Evolutionary conservation across 805 yeast species (phyloP).

Genomic region (Priceomyces fermenticarens): DNA sequence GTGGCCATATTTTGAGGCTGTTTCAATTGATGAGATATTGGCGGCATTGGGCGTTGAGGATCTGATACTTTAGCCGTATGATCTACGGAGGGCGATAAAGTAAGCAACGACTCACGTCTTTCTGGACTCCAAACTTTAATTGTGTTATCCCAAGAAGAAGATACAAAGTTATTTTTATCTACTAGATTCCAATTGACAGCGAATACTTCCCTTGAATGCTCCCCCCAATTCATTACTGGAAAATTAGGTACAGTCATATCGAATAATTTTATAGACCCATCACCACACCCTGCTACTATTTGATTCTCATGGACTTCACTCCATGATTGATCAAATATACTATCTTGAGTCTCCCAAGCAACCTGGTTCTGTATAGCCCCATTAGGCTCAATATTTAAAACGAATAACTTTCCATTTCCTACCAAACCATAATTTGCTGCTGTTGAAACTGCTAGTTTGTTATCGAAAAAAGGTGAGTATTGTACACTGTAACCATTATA

Average conservation of each 20-base stretch:
- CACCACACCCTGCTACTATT: constrained; percentile 79
- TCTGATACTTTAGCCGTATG: constrained; percentile 24
- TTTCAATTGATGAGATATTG: constrained; percentile 34
- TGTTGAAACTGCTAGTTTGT: constrained; percentile 83
- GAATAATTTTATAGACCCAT: constrained; percentile 80
- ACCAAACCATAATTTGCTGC: constrained; percentile 92
- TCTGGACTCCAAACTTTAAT: constrained; percentile 76
- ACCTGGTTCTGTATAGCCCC: constrained; percentile 59
- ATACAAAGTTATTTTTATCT: constrained; percentile 64
- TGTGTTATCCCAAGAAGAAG: constrained; percentile 91
- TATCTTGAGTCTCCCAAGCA: constrained; percentile 88
- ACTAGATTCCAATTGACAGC: constrained; percentile 71
- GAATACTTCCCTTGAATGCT: constrained; percentile 75
- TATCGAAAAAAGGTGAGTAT: constrained; percentile 90
- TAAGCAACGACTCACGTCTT: constrained; percentile 53
- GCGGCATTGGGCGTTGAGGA: constrained; percentile 23
- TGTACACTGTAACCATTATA: constrained; percentile 84
- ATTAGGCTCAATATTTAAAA: constrained; percentile 62
- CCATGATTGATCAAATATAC: constrained; percentile 86
- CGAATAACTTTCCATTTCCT: constrained; percentile 83
- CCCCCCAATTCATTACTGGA: constrained; percentile 73
- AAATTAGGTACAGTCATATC: constrained; percentile 65
- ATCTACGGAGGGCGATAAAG: constrained; percentile 41
- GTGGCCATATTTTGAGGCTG: constrained; percentile 25
- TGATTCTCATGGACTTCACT: constrained; percentile 89